Conservation (phyloP, 108 stramenopile species). For the Aurantiochytrium sp. region DNA sequence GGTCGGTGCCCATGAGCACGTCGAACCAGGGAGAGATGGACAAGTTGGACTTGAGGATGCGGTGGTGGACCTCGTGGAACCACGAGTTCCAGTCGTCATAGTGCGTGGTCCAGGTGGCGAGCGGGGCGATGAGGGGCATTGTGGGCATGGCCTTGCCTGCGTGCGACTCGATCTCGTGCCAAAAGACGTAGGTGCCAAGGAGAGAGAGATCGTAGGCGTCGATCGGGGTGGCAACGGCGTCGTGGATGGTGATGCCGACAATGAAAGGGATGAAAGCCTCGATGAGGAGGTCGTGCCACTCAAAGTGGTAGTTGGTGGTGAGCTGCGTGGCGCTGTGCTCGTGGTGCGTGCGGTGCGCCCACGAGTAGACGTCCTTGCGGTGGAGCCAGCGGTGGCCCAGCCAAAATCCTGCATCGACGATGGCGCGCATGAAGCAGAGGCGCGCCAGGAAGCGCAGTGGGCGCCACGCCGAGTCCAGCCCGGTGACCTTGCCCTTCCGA, state of each 20-base stretch:
- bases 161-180: background rate
- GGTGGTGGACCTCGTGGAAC: constrained; percentile 7
- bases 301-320: constrained; percentile 26
- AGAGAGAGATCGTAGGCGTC: background rate
- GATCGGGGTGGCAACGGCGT: background rate
- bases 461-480: background rate
- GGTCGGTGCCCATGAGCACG: background rate
- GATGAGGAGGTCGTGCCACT: background rate
- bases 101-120: background rate
- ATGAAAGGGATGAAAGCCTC: background rate
- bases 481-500: background rate
- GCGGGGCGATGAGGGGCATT: background rate
- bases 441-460: background rate
- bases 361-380: background rate
- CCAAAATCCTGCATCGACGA: background rate
- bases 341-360: background rate
- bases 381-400: background rate
- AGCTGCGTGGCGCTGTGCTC: constrained; percentile 3
- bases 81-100: constrained; percentile 8
- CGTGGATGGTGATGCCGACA: background rate
- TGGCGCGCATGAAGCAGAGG: background rate
- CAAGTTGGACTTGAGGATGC: background rate
- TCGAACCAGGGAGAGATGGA: background rate
- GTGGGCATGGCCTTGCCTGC: constrained; percentile 13
- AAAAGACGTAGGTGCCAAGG: background rate